Conservation (phyloP, 176 grass and related monocot species). For the Tillandsia fasciculata region DNA sequence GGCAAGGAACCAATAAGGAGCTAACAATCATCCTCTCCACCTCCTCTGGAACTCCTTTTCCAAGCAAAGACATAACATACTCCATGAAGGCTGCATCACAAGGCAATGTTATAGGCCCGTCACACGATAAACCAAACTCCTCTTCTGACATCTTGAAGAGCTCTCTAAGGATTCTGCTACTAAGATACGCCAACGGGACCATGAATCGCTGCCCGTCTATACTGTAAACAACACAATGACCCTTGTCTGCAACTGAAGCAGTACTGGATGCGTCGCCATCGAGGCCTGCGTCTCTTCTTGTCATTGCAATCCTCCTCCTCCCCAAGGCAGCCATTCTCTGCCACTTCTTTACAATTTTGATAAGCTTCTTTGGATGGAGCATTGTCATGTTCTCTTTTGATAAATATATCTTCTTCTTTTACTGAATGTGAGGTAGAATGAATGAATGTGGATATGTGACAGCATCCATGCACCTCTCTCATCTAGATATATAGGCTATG, state of each 20-base stretch:
- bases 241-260: conserved; percentile 1
- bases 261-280: background rate
- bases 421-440: background rate
- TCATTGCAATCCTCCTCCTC: conserved; percentile 33
- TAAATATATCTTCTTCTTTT: background rate
- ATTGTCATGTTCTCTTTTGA: conserved; percentile 23
- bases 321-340: conserved; percentile 37
- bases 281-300: background rate
- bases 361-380: conserved; percentile 18
- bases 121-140: conserved; percentile 28
- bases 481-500: conserved; percentile 7
- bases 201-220: conserved; percentile 29
- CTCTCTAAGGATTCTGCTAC: conserved; percentile 24
- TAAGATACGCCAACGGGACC: conserved; percentile 33
- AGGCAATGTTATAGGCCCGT: conserved; percentile 34
- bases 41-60: conserved; percentile 7
- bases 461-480: background rate
- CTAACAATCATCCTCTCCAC: conserved; percentile 9
- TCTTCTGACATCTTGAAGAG: conserved; percentile 35
- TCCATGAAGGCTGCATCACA: conserved; percentile 29
- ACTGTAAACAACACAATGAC: conserved; percentile 29
- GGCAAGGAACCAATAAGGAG: conserved; percentile 1
- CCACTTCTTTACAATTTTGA: conserved; percentile 34
- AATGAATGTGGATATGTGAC: background rate
- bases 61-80: conserved; percentile 19